These are phyloP conservation scores for Durio zibethinus DNA, from an alignment of 345 rosid genomes.

Conservation along the genomic window DNA sequence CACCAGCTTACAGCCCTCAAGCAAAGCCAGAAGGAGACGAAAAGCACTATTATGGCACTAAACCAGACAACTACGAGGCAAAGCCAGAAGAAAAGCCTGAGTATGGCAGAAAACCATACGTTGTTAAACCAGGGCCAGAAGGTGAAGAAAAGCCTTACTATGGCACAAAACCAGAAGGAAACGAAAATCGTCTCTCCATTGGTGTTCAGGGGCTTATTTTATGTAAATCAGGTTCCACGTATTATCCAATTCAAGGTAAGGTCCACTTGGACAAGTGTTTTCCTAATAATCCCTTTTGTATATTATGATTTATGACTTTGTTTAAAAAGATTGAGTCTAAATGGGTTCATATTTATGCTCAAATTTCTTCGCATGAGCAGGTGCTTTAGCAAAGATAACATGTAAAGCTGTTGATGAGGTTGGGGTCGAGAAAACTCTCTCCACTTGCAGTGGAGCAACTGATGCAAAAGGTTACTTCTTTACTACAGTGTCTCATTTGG, in stretches of 20 bases:
- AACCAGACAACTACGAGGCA: background rate
- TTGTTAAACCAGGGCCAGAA: no score
- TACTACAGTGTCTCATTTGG: conserved; percentile 42
- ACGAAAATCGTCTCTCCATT: background rate
- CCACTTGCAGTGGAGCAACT: conserved; percentile 48
- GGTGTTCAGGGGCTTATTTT: conserved; percentile 3
- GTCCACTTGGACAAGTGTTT: background rate
- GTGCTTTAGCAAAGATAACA: conserved; percentile 54
- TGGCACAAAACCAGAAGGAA: background rate
- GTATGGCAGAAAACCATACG: background rate
- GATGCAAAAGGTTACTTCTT: conserved; percentile 57
- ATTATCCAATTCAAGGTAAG: conserved; percentile 3
- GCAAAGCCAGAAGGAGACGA: background rate
- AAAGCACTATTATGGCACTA: background rate
- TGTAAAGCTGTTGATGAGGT: conserved; percentile 44
- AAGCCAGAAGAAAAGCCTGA: background rate
- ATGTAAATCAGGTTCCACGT: background rate
- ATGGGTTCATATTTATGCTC: background rate
- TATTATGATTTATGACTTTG: background rate
- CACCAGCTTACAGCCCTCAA: background rate
- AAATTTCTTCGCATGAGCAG: conserved; percentile 21
- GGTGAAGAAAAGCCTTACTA: background rate
- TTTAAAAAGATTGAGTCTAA: background rate
- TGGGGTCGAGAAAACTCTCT: conserved; percentile 53
- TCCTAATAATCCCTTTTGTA: background rate